Percentiles rank a stretch among this genome's conserved stretches.
phyloP scores from a whole-genome alignment of 345 rosid species.

The Moricandia arvensis region DNA sequence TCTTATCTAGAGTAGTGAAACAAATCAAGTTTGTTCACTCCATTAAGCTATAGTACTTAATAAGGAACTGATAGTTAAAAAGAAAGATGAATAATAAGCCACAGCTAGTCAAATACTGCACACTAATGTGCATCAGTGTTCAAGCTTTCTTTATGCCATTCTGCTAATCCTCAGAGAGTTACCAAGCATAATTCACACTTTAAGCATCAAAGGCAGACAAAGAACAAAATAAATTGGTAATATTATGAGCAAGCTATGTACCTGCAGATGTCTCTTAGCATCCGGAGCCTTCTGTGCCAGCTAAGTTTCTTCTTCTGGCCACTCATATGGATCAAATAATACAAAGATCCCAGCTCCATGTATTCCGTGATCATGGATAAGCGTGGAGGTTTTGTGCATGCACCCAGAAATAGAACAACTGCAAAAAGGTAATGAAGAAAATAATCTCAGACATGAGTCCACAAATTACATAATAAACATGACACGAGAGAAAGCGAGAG shows the following conservation, averaged over 20 bases:
- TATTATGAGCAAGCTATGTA: slow-evolving; percentile 31
- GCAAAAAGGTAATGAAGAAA: slow-evolving; percentile 38
- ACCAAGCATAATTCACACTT: not conserved
- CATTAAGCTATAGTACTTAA: not conserved
- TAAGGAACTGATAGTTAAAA: not conserved
- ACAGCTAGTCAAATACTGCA: not conserved
- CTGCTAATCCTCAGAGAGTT: not conserved
- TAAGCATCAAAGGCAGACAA: slow-evolving; percentile 3
- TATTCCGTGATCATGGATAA: slow-evolving; percentile 97
- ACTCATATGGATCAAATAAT: slow-evolving; percentile 84
- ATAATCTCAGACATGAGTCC: slow-evolving; percentile 15
- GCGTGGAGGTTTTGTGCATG: slow-evolving; percentile 90
- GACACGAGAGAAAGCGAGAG: not conserved
- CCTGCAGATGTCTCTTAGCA: slow-evolving; percentile 98
- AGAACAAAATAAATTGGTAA: not conserved
- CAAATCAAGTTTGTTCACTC: slow-evolving; percentile 9
- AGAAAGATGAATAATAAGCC: not conserved
- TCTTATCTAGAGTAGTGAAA: slow-evolving; percentile 1
- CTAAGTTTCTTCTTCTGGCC: slow-evolving; percentile 91
- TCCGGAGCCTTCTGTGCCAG: slow-evolving; percentile 83
- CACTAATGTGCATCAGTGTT: not conserved
- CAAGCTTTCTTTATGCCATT: no score
- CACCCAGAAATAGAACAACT: slow-evolving; percentile 97
- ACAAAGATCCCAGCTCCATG: slow-evolving; percentile 96
- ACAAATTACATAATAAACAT: not conserved